phyloP scores from a whole-genome alignment of 176 grass and related monocot species.

The Juncus effusus region DNA sequence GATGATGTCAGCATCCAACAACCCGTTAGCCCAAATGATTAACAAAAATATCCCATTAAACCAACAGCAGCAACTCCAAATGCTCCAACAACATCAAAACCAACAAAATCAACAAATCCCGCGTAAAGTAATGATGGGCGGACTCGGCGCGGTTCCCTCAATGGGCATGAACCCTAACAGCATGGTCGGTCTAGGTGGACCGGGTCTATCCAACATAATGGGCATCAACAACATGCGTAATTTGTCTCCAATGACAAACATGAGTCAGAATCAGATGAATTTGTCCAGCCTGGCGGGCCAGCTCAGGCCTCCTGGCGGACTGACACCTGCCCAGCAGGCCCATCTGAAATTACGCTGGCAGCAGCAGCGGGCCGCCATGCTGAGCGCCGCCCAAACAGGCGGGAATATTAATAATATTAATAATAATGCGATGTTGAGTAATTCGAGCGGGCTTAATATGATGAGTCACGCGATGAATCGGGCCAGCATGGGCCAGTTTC shows the following conservation, averaged over 20 bases:
- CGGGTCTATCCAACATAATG: constrained; percentile 63
- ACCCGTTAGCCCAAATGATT: constrained; percentile 70
- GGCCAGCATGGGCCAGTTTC: constrained; percentile 51
- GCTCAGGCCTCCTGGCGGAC: constrained; percentile 36
- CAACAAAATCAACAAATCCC: constrained; percentile 57
- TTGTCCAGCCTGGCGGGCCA: constrained; percentile 56
- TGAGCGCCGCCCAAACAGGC: constrained; percentile 53
- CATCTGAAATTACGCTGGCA: constrained; percentile 55
- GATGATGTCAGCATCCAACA: constrained; percentile 39
- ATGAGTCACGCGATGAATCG: constrained; percentile 61
- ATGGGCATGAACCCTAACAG: constrained; percentile 70
- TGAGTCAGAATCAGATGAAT: constrained; percentile 57
- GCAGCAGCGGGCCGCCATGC: constrained; percentile 53
- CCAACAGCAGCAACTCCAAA: constrained; percentile 58
- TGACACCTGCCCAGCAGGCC: constrained; percentile 31
- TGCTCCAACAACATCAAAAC: constrained; percentile 53
- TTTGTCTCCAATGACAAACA: constrained; percentile 22
- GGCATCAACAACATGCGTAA: constrained; percentile 51
- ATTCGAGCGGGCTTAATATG: constrained; percentile 57
- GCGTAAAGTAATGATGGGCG: constrained; percentile 79
- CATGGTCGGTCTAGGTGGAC: constrained; percentile 39
- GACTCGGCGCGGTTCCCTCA: constrained; percentile 37
- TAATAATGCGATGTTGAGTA: constrained; percentile 63
- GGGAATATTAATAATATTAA: constrained; percentile 56
- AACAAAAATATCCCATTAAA: constrained; percentile 50